Evolutionary conservation across 1,284 basidiomycete genomes (phyloP).

Genomic region (Sporisorium scitamineum): DNA sequence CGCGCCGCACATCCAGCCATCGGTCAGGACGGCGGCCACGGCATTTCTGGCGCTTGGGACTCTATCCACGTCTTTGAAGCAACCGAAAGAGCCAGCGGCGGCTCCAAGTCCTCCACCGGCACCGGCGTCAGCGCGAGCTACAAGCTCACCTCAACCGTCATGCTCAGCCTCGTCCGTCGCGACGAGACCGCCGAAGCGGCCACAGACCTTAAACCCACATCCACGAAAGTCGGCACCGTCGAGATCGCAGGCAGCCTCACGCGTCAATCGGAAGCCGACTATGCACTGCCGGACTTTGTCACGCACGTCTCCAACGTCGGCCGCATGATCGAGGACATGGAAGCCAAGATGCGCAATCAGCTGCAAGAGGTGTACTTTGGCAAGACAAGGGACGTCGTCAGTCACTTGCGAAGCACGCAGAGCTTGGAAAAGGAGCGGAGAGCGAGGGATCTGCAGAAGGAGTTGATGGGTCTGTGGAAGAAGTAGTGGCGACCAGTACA

Average conservation of each 20-base stretch:
- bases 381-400: constrained; percentile 94
- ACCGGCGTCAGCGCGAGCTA: constrained; percentile 87
- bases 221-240: constrained; percentile 77
- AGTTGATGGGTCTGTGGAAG: constrained; percentile 79
- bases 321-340: constrained; percentile 96
- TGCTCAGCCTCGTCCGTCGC: constrained; percentile 88
- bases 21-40: constrained; percentile 47
- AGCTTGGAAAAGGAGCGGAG: constrained; percentile 84
- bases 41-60: constrained; percentile 84
- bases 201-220: constrained; percentile 23
- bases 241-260: constrained; percentile 95
- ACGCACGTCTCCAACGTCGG: constrained; percentile 94
- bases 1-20: constrained; percentile 26
- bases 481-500: constrained; percentile 17
- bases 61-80: constrained; percentile 98
- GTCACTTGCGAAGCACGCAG: constrained; percentile 86
- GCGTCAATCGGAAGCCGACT: constrained; percentile 80
- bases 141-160: constrained; percentile 96
- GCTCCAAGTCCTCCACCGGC: constrained; percentile 23
- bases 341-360: constrained; percentile 96
- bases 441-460: constrained; percentile 89
- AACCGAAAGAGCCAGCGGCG: constrained; percentile 75
- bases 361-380: constrained; percentile 89
- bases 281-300: constrained; percentile 50
- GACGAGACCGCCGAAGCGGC: constrained; percentile 70